Evolutionary conservation across 2,329 filamentous ascomycete species (phyloP), one percentile per base, ranked within the genome.

Genomic region (Colletotrichum spaethianum): DNA sequence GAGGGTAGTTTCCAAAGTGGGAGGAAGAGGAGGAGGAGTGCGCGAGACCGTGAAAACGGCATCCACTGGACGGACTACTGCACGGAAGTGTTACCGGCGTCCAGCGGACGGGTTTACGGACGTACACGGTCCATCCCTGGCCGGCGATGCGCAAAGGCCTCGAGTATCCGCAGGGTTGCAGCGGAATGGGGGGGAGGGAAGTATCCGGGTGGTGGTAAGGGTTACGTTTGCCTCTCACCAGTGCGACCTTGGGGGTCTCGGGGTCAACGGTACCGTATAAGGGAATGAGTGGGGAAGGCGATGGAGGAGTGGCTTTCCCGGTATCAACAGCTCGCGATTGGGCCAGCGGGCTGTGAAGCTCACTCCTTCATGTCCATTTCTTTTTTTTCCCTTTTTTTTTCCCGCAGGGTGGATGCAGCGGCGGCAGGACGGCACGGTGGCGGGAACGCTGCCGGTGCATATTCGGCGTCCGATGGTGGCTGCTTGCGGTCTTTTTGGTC

Each of bases 391-490:
- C 12, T 36, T 36, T 8, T 36, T 11, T 7, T 36, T 36, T 36
- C 33, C 8, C 11, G 5, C 33, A n/a, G 20, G 42, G 11, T 33
- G 18, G 16, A 14, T 36, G 14, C 12, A 11, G 28, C 20, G n/a
- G 59, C 28, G 20, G 59, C 28, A n/a, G 28, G 57, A 36, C 42
- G 59, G 59, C 16, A 36, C 20, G 31, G 59, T 14, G 18, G 56
- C 26, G 56, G 56, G 38, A 26, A 60, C n/a, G 44, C 9, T 62
- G 44, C 59, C 59, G 59, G 59, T 62, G 59, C 59, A 31, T 36
- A 33, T 11, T 16, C 12, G n/a, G 42, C 42, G 40, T 36, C 28
- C 7, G 26, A 44, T 8, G 38, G 42, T 20, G 57, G 31, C 28
- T 38, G 46, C 11, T 12, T 60, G 16, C 5, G 40, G 26, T 4